Base-by-base conservation (phyloP, 108 stramenopile species). In the Schizochytrium sp. region DNA sequence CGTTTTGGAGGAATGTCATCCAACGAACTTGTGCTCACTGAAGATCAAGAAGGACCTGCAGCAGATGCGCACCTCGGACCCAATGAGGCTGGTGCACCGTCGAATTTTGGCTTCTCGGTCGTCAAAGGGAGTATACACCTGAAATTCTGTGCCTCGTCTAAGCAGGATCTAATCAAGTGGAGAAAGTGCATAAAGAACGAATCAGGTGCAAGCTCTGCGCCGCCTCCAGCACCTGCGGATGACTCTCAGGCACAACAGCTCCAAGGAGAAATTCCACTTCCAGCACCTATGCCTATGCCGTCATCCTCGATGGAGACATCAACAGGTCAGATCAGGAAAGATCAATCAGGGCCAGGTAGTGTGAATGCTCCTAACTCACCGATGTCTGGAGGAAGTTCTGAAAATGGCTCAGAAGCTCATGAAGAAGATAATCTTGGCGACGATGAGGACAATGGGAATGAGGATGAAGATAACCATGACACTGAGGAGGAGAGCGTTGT, bases 81-180 rank as follows among this genome's bases (percentile, higher is more conserved):
- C 3, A 83, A 55, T 40, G 64, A 69, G 10, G 10, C 64, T 8
- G 64, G 64, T 7, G 64, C 64, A 15, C 76, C 76, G 76, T 55
- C 76, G 12, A 83, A 83, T 40, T 83, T 83, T 42, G 76, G 76
- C 12, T 83, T 83, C 53, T 49, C 76, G 8, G 76, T 55, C 10
- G 55, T 38, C 47, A 55, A 83, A 10, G 76, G 76, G 7, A n/a
- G 2, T 28, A 5, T 55, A 5, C 10, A 38, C 10, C 53, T 83
- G 38, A 10, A 38, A 0, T 83, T 83, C 47, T 83, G 76, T 40
- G 76, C 76, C 47, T n/a, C 53, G 76, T 55, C 50, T 53, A 83
- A 83, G 76, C 47, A 83, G 76, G 76, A 83, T 10, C 76, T 83
- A 2, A 55, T 83, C 50, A 83, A 55, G 47, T 83, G 76, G 76